Percentiles rank a stretch among this genome's conserved stretches.
Evolutionary conservation across 345 rosid species (phyloP).

Genomic region (Syzygium jambos): DNA sequence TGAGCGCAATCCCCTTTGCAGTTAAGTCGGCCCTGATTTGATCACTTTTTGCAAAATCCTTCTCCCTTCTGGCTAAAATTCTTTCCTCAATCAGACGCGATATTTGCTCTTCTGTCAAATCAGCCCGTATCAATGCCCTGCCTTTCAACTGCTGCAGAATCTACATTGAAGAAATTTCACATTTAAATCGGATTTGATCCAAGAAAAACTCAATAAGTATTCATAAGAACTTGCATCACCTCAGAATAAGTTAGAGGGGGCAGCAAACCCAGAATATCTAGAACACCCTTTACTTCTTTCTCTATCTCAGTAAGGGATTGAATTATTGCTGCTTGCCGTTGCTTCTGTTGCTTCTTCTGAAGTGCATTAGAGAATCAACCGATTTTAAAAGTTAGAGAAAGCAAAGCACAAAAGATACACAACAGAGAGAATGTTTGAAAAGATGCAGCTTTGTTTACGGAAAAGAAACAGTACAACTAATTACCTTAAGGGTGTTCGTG

Average conservation of each 20-base stretch:
- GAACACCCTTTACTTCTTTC: slow-evolving; percentile 47
- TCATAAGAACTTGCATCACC: slow-evolving; percentile 13
- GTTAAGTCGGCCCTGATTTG: slow-evolving; percentile 58
- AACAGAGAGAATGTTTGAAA: not conserved
- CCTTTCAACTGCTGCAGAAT: slow-evolving; percentile 51
- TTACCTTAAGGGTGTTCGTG: slow-evolving; percentile 56
- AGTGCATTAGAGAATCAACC: not conserved
- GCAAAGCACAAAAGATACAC: not conserved
- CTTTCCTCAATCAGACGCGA: slow-evolving; percentile 45
- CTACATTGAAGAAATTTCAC: slow-evolving; percentile 8
- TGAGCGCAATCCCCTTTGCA: slow-evolving; percentile 60
- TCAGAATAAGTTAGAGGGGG: slow-evolving; percentile 43
- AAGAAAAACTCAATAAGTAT: not conserved
- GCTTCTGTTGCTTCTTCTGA: slow-evolving; percentile 77
- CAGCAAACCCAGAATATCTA: slow-evolving; percentile 56
- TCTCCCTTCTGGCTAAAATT: slow-evolving; percentile 43
- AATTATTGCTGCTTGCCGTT: slow-evolving; percentile 38
- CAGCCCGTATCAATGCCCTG: slow-evolving; percentile 65
- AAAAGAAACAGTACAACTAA: not conserved
- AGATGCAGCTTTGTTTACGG: not conserved
- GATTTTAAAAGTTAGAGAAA: not conserved
- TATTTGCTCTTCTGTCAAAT: slow-evolving; percentile 45
- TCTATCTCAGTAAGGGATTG: slow-evolving; percentile 52
- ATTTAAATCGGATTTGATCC: not conserved
- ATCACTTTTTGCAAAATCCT: slow-evolving; percentile 66